A percentile compares a stretch with the other conserved stretches of the same genome.
These are phyloP conservation scores for Pseudogymnoascus sp. DNA, from an alignment of 2,329 filamentous ascomycete species.

Conservation along the genomic window DNA sequence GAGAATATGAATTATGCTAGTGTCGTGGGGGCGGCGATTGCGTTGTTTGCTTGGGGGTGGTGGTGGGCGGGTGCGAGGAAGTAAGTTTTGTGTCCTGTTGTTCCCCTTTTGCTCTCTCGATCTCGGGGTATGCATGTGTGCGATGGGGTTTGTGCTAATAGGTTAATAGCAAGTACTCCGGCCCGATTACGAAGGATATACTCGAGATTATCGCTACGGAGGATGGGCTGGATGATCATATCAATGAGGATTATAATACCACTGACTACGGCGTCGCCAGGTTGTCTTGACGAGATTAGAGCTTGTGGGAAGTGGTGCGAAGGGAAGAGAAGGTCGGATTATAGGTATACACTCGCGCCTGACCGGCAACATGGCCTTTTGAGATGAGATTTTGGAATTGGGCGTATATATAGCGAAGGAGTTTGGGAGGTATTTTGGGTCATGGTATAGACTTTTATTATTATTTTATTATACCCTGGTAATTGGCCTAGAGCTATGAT, in stretches of 20 bases:
- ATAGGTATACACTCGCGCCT: background rate
- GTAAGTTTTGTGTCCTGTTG: slow-evolving; percentile 6
- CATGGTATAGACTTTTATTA: background rate
- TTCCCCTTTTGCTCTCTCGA: background rate
- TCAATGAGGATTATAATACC: background rate
- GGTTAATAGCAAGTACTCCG: slow-evolving; percentile 42
- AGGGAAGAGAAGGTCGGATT: background rate
- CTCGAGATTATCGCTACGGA: slow-evolving; percentile 34
- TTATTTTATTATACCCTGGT: background rate
- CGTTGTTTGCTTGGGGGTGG: slow-evolving; percentile 40
- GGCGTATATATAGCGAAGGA: background rate
- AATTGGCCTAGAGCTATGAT: background rate
- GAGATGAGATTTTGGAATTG: background rate
- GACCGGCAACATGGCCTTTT: background rate
- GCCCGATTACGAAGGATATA: slow-evolving; percentile 47
- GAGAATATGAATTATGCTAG: slow-evolving; percentile 44
- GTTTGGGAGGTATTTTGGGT: background rate
- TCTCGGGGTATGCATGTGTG: too few relatives aligned
- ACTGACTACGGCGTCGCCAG: background rate
- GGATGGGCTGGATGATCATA: slow-evolving; percentile 18
- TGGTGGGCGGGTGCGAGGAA: slow-evolving; percentile 31
- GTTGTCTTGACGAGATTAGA: background rate
- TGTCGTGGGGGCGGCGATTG: slow-evolving; percentile 37
- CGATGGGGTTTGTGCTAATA: too few relatives aligned
- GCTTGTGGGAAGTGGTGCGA: background rate